Conservation (phyloP, 2,329 filamentous ascomycete species). For the Ophiostoma ips region DNA sequence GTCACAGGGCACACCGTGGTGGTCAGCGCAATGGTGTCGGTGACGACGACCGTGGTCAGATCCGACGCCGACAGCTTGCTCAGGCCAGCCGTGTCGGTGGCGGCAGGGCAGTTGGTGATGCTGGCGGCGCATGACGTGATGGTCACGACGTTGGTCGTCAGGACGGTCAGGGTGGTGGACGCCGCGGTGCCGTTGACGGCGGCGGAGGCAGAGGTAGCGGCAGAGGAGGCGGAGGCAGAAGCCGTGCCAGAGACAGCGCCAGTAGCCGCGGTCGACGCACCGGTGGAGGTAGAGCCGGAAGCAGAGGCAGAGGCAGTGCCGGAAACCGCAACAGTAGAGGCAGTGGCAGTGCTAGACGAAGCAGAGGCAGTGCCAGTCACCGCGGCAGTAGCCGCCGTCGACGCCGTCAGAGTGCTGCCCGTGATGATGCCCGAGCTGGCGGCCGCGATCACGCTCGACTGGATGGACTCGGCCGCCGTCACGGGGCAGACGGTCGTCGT, state of each 20-base stretch:
- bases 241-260: no score
- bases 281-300: neutral
- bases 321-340: neutral
- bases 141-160: slow-evolving; percentile 27
- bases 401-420: slow-evolving; percentile 27
- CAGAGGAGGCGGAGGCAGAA: neutral
- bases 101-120: slow-evolving; percentile 17
- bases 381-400: slow-evolving; percentile 18
- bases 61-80: slow-evolving; percentile 19
- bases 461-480: slow-evolving; percentile 23
- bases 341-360: neutral
- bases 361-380: slow-evolving; percentile 19
- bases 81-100: slow-evolving; percentile 25
- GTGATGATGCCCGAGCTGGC: slow-evolving; percentile 21
- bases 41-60: slow-evolving; percentile 23
- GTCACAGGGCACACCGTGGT: slow-evolving; percentile 30
- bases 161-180: slow-evolving; percentile 27
- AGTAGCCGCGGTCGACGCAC: no score
- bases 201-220: neutral
- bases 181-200: neutral
- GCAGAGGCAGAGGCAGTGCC: no score
- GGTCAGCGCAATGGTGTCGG: slow-evolving; percentile 25
- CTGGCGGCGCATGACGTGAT: slow-evolving; percentile 16
- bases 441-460: slow-evolving; percentile 22
- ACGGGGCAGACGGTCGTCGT: slow-evolving; percentile 30